Percentiles rank a stretch among this genome's conserved stretches.
phyloP scores from a whole-genome alignment of 129 eudicot species.

The Chrysanthemum lavandulifolium region DNA sequence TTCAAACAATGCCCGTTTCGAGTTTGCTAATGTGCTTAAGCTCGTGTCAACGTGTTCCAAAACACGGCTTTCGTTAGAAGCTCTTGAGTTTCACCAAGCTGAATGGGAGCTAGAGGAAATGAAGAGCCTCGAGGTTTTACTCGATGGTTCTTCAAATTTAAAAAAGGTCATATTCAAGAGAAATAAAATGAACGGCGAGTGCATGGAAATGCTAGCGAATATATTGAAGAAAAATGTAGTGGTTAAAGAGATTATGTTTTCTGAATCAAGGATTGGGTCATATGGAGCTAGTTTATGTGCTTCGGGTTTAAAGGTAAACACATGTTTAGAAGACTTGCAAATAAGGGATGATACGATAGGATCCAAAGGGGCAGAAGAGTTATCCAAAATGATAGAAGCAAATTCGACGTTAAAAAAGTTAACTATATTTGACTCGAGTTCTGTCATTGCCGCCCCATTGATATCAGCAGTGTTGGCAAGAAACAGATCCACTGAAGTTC shows the following conservation, averaged over 20 bases:
- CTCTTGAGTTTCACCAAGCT: slow-evolving; percentile 57
- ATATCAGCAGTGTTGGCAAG: slow-evolving; percentile 84
- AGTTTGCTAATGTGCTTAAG: slow-evolving; percentile 48
- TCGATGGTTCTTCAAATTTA: slow-evolving; percentile 33
- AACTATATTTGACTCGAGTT: slow-evolving; percentile 66
- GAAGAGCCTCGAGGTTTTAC: slow-evolving; percentile 38
- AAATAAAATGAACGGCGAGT: slow-evolving; percentile 47
- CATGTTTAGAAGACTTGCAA: slow-evolving; percentile 68
- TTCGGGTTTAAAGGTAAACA: slow-evolving; percentile 66
- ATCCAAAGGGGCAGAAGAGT: slow-evolving; percentile 83
- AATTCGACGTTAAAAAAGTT: slow-evolving; percentile 64
- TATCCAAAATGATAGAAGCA: slow-evolving; percentile 83
- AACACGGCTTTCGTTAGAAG: slow-evolving; percentile 33
- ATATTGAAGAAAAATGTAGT: slow-evolving; percentile 45
- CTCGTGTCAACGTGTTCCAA: slow-evolving; percentile 27
- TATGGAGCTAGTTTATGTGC: slow-evolving; percentile 66
- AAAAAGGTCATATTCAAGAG: slow-evolving; percentile 46
- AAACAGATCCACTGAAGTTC: slow-evolving; percentile 79
- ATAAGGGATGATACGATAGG: slow-evolving; percentile 92
- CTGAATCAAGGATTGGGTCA: slow-evolving; percentile 77
- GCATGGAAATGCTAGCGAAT: slow-evolving; percentile 51
- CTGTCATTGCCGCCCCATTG: slow-evolving; percentile 70
- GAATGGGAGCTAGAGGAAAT: slow-evolving; percentile 61
- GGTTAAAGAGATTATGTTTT: slow-evolving; percentile 61
- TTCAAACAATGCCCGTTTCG: slow-evolving; percentile 37